Conservation (phyloP, 306 rosid species). For the Citrullus colocynthis region DNA sequence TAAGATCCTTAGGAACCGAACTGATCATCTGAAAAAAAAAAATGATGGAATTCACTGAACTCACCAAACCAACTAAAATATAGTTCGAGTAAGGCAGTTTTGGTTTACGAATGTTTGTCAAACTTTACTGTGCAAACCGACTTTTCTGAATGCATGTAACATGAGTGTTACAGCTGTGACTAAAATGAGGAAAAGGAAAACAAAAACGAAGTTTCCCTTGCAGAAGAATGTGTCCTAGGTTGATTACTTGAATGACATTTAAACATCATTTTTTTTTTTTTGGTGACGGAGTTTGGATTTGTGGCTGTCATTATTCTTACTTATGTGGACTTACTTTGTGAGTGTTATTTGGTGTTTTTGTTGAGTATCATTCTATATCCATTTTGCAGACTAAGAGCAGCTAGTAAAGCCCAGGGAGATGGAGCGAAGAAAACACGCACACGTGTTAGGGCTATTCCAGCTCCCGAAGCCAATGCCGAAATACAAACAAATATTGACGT, state of each 20-base stretch:
- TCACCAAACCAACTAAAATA: not conserved
- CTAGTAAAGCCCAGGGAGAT: slow-evolving; percentile 45
- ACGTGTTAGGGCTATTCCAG: slow-evolving; percentile 43
- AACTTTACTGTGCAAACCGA: not conserved
- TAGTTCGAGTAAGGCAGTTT: not conserved
- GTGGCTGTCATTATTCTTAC: not conserved
- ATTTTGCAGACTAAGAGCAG: slow-evolving; percentile 45
- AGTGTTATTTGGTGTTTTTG: not conserved
- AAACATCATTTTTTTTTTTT: not conserved
- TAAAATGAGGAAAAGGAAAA: not conserved
- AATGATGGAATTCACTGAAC: not conserved
- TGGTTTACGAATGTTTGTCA: not conserved
- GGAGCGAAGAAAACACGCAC: slow-evolving; percentile 41
- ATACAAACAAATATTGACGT: slow-evolving; percentile 59
- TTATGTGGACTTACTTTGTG: not conserved
- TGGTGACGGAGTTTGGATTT: not conserved
- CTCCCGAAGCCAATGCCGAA: slow-evolving; percentile 75
- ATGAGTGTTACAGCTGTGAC: not conserved
- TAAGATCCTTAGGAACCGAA: not conserved
- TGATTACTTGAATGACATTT: not conserved
- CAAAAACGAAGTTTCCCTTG: not conserved
- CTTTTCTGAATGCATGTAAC: not conserved
- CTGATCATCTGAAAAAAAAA: not conserved
- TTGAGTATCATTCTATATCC: not conserved
- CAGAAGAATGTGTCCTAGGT: not conserved